Percentiles rank a stretch among this genome's conserved stretches.
phyloP scores from a whole-genome alignment of 2,329 filamentous ascomycete species.

The Cladorrhinum sp. region DNA sequence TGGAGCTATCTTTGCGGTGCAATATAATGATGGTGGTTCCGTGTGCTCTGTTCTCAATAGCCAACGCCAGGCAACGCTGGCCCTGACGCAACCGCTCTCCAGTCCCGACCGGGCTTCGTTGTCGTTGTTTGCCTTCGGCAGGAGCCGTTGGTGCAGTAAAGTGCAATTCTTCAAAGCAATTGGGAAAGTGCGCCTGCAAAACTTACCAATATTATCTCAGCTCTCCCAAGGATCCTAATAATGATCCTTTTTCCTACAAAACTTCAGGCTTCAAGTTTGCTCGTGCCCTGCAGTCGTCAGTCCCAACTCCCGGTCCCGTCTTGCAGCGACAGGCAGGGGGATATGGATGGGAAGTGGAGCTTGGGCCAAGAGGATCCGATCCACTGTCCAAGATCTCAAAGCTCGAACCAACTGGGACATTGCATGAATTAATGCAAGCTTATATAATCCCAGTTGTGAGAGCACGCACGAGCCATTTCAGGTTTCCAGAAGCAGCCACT shows the following conservation, averaged over 20 bases:
- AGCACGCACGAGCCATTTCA: too few relatives aligned
- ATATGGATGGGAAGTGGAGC: background rate
- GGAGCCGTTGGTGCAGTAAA: too few relatives aligned
- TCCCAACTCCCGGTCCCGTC: background rate
- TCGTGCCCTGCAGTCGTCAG: background rate
- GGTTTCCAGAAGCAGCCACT: too few relatives aligned
- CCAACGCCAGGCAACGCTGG: background rate
- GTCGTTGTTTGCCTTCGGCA: background rate
- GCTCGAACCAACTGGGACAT: background rate
- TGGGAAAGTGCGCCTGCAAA: too few relatives aligned
- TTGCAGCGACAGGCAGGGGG: background rate
- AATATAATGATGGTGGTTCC: background rate
- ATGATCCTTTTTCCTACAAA: background rate
- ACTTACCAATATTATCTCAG: too few relatives aligned
- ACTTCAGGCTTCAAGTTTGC: background rate
- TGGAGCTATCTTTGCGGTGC: background rate
- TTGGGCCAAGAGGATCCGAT: background rate
- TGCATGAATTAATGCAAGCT: background rate
- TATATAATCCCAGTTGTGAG: background rate
- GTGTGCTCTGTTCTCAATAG: background rate
- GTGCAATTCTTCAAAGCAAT: too few relatives aligned
- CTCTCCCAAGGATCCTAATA: background rate
- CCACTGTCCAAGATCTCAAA: background rate
- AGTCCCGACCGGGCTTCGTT: background rate
- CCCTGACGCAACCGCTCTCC: background rate